phyloP scores from a whole-genome alignment of 805 yeast species.

The Candida arabinofermentans region DNA sequence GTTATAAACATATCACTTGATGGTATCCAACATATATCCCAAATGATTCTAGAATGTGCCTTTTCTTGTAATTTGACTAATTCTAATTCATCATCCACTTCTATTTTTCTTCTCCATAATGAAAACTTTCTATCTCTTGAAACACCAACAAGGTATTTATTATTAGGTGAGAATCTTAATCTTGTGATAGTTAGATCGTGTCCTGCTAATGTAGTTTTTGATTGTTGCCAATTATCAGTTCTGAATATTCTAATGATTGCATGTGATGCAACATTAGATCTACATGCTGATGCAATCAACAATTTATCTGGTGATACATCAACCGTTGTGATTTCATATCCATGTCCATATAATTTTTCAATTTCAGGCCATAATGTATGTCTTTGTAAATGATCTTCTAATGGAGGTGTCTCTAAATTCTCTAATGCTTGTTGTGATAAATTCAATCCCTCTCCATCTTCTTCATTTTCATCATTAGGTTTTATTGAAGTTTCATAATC shows the following conservation, averaged over 20 bases:
- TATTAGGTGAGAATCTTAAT: constrained; percentile 68
- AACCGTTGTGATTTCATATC: constrained; percentile 83
- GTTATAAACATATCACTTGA: constrained; percentile 60
- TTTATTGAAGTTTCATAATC: constrained; percentile 35
- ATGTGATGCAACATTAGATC: constrained; percentile 78
- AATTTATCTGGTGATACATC: constrained; percentile 62
- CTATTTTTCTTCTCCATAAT: constrained; percentile 52
- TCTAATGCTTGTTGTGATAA: constrained; percentile 45
- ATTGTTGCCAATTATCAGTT: constrained; percentile 53
- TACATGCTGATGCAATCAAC: constrained; percentile 84
- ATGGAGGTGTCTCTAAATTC: constrained; percentile 57
- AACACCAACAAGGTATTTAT: constrained; percentile 63
- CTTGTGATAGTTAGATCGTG: constrained; percentile 87
- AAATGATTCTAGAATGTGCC: constrained; percentile 87
- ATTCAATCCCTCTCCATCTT: constrained; percentile 30
- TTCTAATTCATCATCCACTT: constrained; percentile 23
- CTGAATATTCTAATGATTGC: constrained; percentile 81
- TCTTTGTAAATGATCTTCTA: constrained; percentile 88
- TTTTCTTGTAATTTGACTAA: constrained; percentile 41
- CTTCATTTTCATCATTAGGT: constrained; percentile 40
- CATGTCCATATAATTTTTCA: constrained; percentile 95
- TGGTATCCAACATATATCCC: constrained; percentile 93
- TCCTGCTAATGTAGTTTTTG: constrained; percentile 56
- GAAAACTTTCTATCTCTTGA: constrained; percentile 88
- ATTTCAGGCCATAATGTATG: constrained; percentile 92